phyloP scores from a whole-genome alignment of 169 alveolate species.

The Hepatocystis sp. region DNA sequence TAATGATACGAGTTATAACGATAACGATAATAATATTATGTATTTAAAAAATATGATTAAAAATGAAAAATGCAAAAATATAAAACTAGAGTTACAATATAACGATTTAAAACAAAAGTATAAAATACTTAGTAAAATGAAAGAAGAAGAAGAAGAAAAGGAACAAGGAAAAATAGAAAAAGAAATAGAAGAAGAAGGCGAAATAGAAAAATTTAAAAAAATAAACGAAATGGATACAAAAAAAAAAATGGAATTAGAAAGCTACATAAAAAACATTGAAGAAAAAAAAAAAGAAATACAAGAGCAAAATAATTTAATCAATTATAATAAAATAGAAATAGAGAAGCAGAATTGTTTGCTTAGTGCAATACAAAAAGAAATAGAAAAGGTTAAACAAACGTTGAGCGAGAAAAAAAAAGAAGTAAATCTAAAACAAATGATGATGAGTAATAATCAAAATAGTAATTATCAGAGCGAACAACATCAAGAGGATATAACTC shows the following conservation, averaged over 20 bases:
- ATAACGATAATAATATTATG: constrained; percentile 17
- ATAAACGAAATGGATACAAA: not conserved
- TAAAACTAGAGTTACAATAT: constrained; percentile 45
- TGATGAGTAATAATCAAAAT: too few relatives aligned
- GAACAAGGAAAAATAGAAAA: not conserved
- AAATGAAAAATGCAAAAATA: constrained; percentile 52
- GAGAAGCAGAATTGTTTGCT: constrained; percentile 8
- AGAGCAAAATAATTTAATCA: constrained; percentile 3
- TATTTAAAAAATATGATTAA: constrained; percentile 37
- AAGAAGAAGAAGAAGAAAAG: constrained; percentile 50
- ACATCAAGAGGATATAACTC: too few relatives aligned
- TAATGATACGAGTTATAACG: too few relatives aligned
- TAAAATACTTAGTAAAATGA: constrained; percentile 21
- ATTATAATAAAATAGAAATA: constrained; percentile 17
- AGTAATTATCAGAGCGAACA: too few relatives aligned
- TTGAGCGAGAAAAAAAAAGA: constrained; percentile 3
- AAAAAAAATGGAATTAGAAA: constrained; percentile 15
- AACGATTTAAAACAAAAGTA: constrained; percentile 69
- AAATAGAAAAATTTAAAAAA: constrained; percentile 4
- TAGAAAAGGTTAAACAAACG: constrained; percentile 4
- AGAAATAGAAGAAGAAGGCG: constrained; percentile 2
- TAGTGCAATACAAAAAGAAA: not conserved
- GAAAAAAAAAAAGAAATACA: constrained; percentile 25
- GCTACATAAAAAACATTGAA: constrained; percentile 4
- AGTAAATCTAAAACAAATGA: constrained; percentile 1